Base-by-base conservation (phyloP, 176 grass and related monocot genomes). In the Guadua angustifolia region DNA sequence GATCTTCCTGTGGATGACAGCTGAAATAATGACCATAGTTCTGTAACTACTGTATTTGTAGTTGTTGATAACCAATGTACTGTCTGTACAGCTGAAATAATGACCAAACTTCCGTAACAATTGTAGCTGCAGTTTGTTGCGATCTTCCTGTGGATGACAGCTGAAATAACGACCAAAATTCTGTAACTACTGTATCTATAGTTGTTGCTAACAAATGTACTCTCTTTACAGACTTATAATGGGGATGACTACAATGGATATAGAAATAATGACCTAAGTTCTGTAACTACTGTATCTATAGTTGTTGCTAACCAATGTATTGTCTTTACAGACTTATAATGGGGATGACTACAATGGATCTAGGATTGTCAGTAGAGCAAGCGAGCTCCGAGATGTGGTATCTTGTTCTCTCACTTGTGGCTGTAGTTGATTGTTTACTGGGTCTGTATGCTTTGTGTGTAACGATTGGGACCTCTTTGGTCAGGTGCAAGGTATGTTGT, bases 311-410 rank as follows among this genome's bases (percentile, higher is more conserved):
- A 86, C 1, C 9, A 33, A 33, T 72, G 33, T 81, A 71, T 63
- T 58, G 38, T 73, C 43, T 78, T 5, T 77, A 56, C 79, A 99
- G 97, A 89, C 64, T 73, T 99, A 99, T 73, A 99, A 99, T 74
- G 93, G 93, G 59, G 75, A 91, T 16, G 97, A 99, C 75, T 95
- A 95, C 77, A 94, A 90, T 75, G 93, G 93, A 78, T 77, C 89
- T 87, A 88, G 97, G 74, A 99, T 99, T 19, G 97, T 99, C 55
- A 99, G 97, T 74, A 96, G 97, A 96, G 97, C 97, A 57, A 90
- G 90, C 13, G 97, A 99, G 73, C 93, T 99, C 71, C 84, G 91
- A 82, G 97, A 99, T 80, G 93, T 94, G 93, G 97, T 99, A 99
- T 63, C 71, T 75, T 80, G 36, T 86, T 71, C 61, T 4, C 22